Evolutionary conservation across 179 eudicot genomes (phyloP).

Genomic region (Monotropa hypopitys): DNA sequence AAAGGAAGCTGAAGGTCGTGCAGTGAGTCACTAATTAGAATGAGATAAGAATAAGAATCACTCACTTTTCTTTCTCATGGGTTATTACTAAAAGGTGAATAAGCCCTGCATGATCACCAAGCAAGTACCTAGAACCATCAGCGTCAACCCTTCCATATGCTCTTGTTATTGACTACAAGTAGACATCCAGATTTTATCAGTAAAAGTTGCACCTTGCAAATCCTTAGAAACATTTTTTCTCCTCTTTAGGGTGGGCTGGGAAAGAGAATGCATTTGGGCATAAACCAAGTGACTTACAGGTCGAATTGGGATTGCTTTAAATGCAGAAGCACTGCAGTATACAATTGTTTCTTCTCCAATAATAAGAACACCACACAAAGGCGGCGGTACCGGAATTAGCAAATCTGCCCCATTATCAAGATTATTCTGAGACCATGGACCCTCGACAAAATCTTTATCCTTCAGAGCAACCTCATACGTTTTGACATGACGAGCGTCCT

Average conservation of each 20-base stretch:
- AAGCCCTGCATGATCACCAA: conserved; percentile 93
- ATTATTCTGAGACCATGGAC: conserved; percentile 96
- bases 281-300: conserved; percentile 41
- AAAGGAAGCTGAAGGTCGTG: neutral
- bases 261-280: neutral
- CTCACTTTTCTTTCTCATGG: conserved; percentile 90
- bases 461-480: conserved; percentile 84
- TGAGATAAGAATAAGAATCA: conserved; percentile 3
- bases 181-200: neutral
- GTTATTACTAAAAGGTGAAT: conserved; percentile 93
- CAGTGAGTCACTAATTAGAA: neutral
- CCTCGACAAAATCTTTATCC: conserved; percentile 94
- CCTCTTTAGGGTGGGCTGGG: neutral
- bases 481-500: conserved; percentile 92
- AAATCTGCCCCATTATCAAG: conserved; percentile 97
- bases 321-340: conserved; percentile 85
- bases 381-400: conserved; percentile 93
- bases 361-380: conserved; percentile 87
- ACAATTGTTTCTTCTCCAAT: conserved; percentile 96
- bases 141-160: conserved; percentile 97
- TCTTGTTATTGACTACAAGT: conserved; percentile 65
- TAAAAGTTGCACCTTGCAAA: neutral
- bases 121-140: conserved; percentile 88
- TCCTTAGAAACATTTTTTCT: neutral
- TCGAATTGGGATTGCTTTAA: conserved; percentile 90